Base-by-base conservation (phyloP, 2,329 filamentous ascomycete species). In the Aureobasidium sp. region DNA sequence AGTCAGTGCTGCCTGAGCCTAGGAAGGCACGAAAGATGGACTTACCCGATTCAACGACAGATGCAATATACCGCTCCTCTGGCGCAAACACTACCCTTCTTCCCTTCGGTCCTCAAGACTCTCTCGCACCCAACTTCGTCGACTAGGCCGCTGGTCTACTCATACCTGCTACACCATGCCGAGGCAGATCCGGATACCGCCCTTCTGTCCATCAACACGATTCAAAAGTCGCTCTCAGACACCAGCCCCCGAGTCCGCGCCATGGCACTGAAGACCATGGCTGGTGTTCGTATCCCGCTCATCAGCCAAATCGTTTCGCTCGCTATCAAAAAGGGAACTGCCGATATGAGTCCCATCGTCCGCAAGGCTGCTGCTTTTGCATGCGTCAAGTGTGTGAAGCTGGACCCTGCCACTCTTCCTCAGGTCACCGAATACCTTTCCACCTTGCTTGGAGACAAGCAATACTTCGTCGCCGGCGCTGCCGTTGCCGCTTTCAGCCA, bases 51-150 rank as follows among this genome's bases (percentile, higher is more conserved):
- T 37, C 59, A 63, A 62, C 47, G 49, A 30, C 70, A 96, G 91
- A 93, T 97, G 88, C 96, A 96, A 86, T 97, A 97, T 77, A 86
- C 89, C 70, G 89, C 93, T 72, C 88, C 91, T 68, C 86, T 89
- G 68, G 90, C 95, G 73, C 88, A 90, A 67, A 96, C 91, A 62
- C 81, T 96, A 2, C 87, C 90, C 27, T 96, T 93, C 81, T 99
- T 99, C 80, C 96, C 93, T n/a, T 89, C 91, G 29, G 89, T 99
- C 61, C 91, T 99, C 74, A 99, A 99, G 79, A 99, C 97, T 69
- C 91, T 97, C 63, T 93, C 93, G 32, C 96, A 90, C 41, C 89
- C 92, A 15, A 96, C 91, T 69, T 83, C 97, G 69, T 91, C 96
- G 71, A 92, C 97, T 75, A 95, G 97, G 77, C 97, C 97, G 75